phyloP scores from a whole-genome alignment of 495 filamentous ascomycete species.

The Lophium mytilinum region DNA sequence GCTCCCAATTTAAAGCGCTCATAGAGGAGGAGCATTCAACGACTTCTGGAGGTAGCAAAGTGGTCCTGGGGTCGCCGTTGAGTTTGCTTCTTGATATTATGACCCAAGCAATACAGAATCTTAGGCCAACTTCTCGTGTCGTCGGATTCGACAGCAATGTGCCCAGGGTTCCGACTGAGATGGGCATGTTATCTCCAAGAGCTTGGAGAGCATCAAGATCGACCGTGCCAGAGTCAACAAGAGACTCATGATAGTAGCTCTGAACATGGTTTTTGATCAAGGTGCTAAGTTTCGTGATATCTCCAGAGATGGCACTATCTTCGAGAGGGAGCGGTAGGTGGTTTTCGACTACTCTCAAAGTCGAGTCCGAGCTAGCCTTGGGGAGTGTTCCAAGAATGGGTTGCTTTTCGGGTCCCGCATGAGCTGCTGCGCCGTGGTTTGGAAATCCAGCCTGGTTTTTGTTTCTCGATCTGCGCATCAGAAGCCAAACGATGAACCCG shows the following conservation, averaged over 20 bases:
- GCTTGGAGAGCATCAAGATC: constrained; percentile 19
- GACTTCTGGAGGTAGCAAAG: constrained; percentile 31
- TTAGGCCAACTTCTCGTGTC: constrained; percentile 21
- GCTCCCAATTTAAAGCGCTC: constrained; percentile 1
- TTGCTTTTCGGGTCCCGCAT: constrained; percentile 11
- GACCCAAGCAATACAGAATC: constrained; percentile 30
- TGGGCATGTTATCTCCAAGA: constrained; percentile 12
- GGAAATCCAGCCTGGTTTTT: neutral
- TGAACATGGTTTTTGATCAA: constrained; percentile 36
- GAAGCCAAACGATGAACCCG: constrained; percentile 13
- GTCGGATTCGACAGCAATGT: constrained; percentile 27
- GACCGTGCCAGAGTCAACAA: constrained; percentile 10
- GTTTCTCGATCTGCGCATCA: neutral
- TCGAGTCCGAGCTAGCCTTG: constrained; percentile 8
- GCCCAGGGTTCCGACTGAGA: constrained; percentile 19
- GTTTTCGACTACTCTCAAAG: constrained; percentile 13
- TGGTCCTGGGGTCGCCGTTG: constrained; percentile 3
- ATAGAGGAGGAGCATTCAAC: constrained; percentile 17
- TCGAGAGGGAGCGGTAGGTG: constrained; percentile 26
- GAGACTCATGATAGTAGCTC: constrained; percentile 32
- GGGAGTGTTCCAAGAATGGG: neutral
- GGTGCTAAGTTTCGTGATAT: constrained; percentile 30
- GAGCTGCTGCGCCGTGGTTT: constrained; percentile 10
- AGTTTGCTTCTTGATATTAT: constrained; percentile 25
- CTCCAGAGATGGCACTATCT: constrained; percentile 30